A percentile compares a stretch with the other conserved stretches of the same genome.
phyloP scores from a whole-genome alignment of 176 grass and related monocot genomes.

The Eremochloa ophiuroides region DNA sequence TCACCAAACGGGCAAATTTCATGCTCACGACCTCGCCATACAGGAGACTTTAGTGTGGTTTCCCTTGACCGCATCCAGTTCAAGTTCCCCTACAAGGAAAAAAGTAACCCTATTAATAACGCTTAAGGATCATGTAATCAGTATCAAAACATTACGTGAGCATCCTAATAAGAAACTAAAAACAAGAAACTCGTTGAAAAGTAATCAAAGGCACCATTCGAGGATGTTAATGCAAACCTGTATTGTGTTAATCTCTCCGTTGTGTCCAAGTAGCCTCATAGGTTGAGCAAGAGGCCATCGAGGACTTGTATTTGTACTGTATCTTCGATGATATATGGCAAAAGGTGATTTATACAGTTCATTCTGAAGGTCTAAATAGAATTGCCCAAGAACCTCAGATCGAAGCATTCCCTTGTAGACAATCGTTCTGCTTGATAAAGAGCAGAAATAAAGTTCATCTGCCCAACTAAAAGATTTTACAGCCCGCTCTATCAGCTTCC shows the following conservation, averaged over 20 bases:
- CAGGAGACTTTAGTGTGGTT: conserved; percentile 82
- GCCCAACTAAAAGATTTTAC: conserved; percentile 68
- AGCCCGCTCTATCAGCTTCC: conserved; percentile 82
- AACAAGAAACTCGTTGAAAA: background rate
- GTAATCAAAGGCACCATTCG: conserved; percentile 5
- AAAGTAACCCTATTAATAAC: conserved; percentile 11
- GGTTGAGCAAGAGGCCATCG: conserved; percentile 99
- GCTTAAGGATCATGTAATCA: background rate
- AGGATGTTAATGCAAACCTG: conserved; percentile 57
- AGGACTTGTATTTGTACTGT: conserved; percentile 97
- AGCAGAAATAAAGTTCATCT: conserved; percentile 95
- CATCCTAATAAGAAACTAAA: conserved; percentile 17
- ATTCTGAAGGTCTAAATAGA: conserved; percentile 93
- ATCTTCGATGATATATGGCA: conserved; percentile 98
- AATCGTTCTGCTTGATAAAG: conserved; percentile 81
- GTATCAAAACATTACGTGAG: conserved; percentile 24
- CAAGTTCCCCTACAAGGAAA: conserved; percentile 87
- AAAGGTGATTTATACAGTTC: conserved; percentile 83
- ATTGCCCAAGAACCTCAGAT: conserved; percentile 92
- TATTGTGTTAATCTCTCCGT: conserved; percentile 99
- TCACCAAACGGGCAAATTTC: conserved; percentile 93
- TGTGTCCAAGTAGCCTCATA: conserved; percentile 98
- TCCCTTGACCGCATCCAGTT: conserved; percentile 99
- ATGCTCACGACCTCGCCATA: conserved; percentile 92
- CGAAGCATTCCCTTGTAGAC: conserved; percentile 99